phyloP scores from a whole-genome alignment of 257 asterid species.

The Parsonsia alboflavescens region DNA sequence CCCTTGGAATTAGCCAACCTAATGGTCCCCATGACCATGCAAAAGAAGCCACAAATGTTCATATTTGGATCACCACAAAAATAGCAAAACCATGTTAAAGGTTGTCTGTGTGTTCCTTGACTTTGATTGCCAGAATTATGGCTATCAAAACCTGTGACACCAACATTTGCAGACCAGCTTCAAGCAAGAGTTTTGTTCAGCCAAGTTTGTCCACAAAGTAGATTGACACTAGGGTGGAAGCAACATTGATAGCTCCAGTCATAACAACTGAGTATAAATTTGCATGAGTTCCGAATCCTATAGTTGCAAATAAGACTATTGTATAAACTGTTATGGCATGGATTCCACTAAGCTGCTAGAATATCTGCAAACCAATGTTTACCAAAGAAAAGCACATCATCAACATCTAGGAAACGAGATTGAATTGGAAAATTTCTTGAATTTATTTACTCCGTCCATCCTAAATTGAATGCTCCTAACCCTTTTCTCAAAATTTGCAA shows the following conservation, averaged over 20 bases:
- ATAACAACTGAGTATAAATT: conserved; percentile 74
- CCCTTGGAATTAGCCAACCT: conserved; percentile 92
- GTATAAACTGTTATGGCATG: too few species aligned
- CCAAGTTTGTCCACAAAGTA: conserved; percentile 82
- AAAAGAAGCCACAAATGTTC: conserved; percentile 66
- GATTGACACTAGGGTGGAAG: conserved; percentile 66
- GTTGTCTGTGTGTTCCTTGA: conserved; percentile 46
- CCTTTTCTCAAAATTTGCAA: too few species aligned
- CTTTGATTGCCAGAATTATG: conserved; percentile 55
- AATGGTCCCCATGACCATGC: conserved; percentile 99
- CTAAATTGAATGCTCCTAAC: too few species aligned
- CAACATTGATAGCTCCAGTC: conserved; percentile 73
- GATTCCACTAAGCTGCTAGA: too few species aligned
- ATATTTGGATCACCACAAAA: conserved; percentile 61
- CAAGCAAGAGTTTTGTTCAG: conserved; percentile 53
- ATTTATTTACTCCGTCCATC: too few species aligned
- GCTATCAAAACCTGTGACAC: conserved; percentile 60
- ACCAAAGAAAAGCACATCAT: neutral
- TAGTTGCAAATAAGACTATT: too few species aligned
- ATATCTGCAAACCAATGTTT: conserved; percentile 71
- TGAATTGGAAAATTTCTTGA: neutral
- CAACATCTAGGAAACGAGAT: neutral
- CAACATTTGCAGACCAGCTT: conserved; percentile 87
- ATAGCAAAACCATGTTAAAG: conserved; percentile 57
- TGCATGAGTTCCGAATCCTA: conserved; percentile 81